Conservation (phyloP, 1,284 basidiomycete genomes). For the Ustilago trichophora region DNA sequence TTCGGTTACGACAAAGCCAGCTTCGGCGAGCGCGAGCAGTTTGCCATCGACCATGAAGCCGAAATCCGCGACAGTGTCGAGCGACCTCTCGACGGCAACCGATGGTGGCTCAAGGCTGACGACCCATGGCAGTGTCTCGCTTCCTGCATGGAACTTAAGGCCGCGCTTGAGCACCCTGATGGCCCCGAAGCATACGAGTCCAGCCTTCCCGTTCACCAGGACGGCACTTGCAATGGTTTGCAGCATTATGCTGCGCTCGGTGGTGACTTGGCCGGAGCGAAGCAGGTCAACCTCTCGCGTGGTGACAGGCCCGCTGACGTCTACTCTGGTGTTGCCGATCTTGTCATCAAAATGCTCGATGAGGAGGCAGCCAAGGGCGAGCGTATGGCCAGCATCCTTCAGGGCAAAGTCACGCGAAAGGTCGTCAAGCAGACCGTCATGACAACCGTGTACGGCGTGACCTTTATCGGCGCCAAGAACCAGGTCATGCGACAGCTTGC, state of each 20-base stretch:
- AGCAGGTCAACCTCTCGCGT: constrained; percentile 89
- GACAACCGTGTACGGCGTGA: constrained; percentile 99
- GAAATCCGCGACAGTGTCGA: constrained; percentile 85
- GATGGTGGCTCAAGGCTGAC: constrained; percentile 82
- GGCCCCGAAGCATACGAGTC: constrained; percentile 79
- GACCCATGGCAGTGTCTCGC: constrained; percentile 98
- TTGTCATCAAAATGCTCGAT: constrained; percentile 69
- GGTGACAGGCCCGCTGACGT: constrained; percentile 92
- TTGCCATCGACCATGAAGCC: constrained; percentile 77
- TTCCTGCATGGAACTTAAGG: constrained; percentile 84
- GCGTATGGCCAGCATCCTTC: constrained; percentile 74
- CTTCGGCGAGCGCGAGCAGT: constrained; percentile 87
- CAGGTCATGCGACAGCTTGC: constrained; percentile 91
- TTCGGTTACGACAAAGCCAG: constrained; percentile 94
- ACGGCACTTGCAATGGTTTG: constrained; percentile 97
- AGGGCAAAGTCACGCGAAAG: constrained; percentile 87
- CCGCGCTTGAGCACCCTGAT: constrained; percentile 73
- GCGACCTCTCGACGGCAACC: constrained; percentile 66
- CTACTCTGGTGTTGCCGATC: constrained; percentile 86
- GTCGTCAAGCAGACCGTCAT: constrained; percentile 99
- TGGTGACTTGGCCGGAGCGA: constrained; percentile 86
- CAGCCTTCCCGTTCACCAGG: constrained; percentile 91
- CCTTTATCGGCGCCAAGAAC: constrained; percentile 90
- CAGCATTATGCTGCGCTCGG: constrained; percentile 99
- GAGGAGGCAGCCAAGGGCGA: constrained; percentile 71